Base-by-base conservation (phyloP, 768 basidiomycete species). In the Termitomyces eurrhizus region DNA sequence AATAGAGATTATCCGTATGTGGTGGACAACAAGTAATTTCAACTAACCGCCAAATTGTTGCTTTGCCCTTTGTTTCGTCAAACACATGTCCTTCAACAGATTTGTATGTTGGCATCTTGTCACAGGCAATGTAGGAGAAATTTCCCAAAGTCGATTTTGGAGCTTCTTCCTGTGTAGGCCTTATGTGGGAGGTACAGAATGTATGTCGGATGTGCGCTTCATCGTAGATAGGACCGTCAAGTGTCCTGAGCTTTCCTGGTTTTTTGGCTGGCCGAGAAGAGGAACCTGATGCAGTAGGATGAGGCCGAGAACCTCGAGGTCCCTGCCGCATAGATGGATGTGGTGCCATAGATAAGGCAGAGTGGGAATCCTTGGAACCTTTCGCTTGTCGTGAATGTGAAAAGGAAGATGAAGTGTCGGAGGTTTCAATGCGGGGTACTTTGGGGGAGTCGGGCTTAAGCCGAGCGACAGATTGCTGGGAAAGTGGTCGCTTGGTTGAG, bases 21-120 rank as follows among this genome's bases (percentile, higher is more conserved):
- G 7, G 7, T 32, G 9, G 51, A 42, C 13, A 36, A 7, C 39
- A 7, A 13, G 36, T 24, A n/a, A 0, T 13, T 13, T n/a, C 26
- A 21, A 69, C 73, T 60, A 64, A 83, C 85, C 86, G 82, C 75
- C 77, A 82, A 16, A 83, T 58, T 53, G 63, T 57, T 48, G 26
- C 5, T 56, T 61, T 62, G 6, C 66, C 63, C 14, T 66, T 63
- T 33, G 62, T 69, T 24, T 66, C 68, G 33, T 66, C 60, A 3
- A 68, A 51, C 24, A 73, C 35, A 44, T 63, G 59, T 18, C 77
- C 78, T 44, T 73, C 68, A 3, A 66, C 59, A 21, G 68, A 69
- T n/a, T 68, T 64, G 66, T 79, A 80, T 41, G 68, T 62, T 18
- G 77, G 75, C 21, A 66, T 55, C 36, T 68, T 67, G 12, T 70